Base-by-base conservation (phyloP, 23 red algal genomes). In the Gracilaria caudata region DNA sequence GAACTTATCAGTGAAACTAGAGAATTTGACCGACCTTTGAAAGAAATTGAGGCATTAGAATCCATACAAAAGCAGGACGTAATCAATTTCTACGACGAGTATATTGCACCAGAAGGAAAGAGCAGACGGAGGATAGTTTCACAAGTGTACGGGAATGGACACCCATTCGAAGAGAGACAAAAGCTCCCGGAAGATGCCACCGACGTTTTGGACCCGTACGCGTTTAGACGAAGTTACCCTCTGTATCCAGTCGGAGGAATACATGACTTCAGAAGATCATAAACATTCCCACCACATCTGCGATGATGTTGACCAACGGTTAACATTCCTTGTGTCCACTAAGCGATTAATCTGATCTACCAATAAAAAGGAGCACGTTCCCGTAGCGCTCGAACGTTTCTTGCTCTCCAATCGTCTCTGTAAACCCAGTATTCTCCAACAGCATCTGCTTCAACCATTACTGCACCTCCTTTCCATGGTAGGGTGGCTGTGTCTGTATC, bases 381-480 rank as follows among this genome's bases (percentile, higher is more conserved):
- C 25, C 81, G 64, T n/a, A 93, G 44, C 47, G 81, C 82, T 19
- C 90, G 79, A 14, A 85, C 90, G 35, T 85, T 77, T 71, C 90
- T 64, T 41, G 77, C 66, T 54, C 86, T 40, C 90, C 90, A 93
- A 26, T 93, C 90, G 33, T 93, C 73, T 56, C 81, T 64, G 28
- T 86, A 79, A 30, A 93, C 72, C 90, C 90, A 86, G 49, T 73
- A 80, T 16, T 93, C 80, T 77, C 45, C 60, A 3, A 86, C 73
- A 12, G 81, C 75, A 36, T 93, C 81, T n/a, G 82, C 90, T 71
- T 85, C 90, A 46, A 86, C 81, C 73, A 93, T 86, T 12, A 93
- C 90, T 28, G 90, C 73, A 0, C 90, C 90, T 20, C 90, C 90
- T 38, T 93, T 93, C 90, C 90, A 93, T 25, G 90, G 81, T 32